Evolutionary conservation across 768 basidiomycete species (phyloP), one percentile per base, ranked within the genome.

Genomic region (Xerocomellus amylosporus): DNA sequence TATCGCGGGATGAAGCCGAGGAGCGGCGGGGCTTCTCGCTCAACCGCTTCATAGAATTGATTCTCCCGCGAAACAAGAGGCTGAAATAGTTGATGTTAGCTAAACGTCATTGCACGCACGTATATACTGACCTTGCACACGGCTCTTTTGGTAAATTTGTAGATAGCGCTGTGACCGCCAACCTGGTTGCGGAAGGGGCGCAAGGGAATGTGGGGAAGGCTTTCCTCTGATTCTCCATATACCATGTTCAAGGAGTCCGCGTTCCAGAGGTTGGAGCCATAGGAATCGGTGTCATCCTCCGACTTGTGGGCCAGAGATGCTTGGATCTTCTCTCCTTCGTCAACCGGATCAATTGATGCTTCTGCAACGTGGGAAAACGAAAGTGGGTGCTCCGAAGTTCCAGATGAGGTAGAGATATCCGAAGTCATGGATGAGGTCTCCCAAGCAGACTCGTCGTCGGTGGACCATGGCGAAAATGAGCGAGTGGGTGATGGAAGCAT

Each of bases 151-250:
- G 95, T 98, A 61, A 99, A 98, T 67, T 95, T 94, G 74, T 98
- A 98, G 64, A 99, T 97, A 53, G 93, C 89, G 60, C 84, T 92
- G 69, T 99, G 97, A 4, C 97, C 97, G 39, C 97, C 97, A 30
- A 99, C 97, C 73, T 98, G 95, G 64, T 99, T 97, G 46, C 91
- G 86, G 74, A 98, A 99, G 6, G 97, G 97, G 45, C 89, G 85
- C 8, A 99, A 76, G 33, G 95, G 96, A 45, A 99, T 93, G 54
- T 94, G 91, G 2, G 90, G 90, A 41, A 92, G 73, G 55, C 79
- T 79, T 50, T 83, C 84, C 55, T 85, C 77, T 13, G 81, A 74
- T 39, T 78, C 61, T 51, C 80, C 75, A 51, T 75, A 65, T 46
- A 77, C 69, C 58, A 77, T 66, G 34, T 75, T 66, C 48, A 76